phyloP scores from a whole-genome alignment of 192 early-diverging fungal genomes.

The Thoreauomyces humboldtii region DNA sequence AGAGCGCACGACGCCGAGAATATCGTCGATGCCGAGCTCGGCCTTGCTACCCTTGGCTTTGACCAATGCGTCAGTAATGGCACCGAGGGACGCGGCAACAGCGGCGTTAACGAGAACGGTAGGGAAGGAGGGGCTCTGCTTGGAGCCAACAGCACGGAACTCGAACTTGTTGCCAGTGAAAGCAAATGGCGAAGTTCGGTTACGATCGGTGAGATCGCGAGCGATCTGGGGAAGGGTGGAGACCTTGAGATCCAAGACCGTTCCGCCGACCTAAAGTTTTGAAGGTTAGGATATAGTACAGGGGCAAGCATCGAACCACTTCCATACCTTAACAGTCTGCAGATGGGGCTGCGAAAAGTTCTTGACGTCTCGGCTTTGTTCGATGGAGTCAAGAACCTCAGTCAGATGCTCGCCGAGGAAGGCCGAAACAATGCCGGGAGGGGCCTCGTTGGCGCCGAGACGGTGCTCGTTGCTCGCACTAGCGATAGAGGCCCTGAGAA shows the following conservation, averaged over 20 bases:
- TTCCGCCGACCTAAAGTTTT: constrained; percentile 97
- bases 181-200: constrained; percentile 98
- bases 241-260: constrained; percentile 92
- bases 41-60: constrained; percentile 82
- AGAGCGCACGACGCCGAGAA: constrained; percentile 81
- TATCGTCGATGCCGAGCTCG: constrained; percentile 79
- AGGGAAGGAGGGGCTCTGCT: constrained; percentile 96
- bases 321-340: constrained; percentile 84
- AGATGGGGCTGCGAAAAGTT: constrained; percentile 87
- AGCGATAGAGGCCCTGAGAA: constrained; percentile 88
- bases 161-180: constrained; percentile 99
- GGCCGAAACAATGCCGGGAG: constrained; percentile 94
- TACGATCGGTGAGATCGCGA: constrained; percentile 98
- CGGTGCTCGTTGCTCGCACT: constrained; percentile 97
- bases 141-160: constrained; percentile 98
- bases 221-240: constrained; percentile 85
- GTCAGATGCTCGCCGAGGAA: constrained; percentile 97
- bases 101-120: constrained; percentile 90
- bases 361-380: constrained; percentile 82
- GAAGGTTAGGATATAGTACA: no score
- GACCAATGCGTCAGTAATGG: constrained; percentile 69
- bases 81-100: constrained; percentile 77
- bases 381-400: constrained; percentile 91
- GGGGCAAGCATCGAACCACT: no score
- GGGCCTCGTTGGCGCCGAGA: constrained; percentile 97